A percentile compares a stretch with the other conserved stretches of the same genome.
phyloP scores from a whole-genome alignment of 768 basidiomycete genomes.

The Suillus placidus region DNA sequence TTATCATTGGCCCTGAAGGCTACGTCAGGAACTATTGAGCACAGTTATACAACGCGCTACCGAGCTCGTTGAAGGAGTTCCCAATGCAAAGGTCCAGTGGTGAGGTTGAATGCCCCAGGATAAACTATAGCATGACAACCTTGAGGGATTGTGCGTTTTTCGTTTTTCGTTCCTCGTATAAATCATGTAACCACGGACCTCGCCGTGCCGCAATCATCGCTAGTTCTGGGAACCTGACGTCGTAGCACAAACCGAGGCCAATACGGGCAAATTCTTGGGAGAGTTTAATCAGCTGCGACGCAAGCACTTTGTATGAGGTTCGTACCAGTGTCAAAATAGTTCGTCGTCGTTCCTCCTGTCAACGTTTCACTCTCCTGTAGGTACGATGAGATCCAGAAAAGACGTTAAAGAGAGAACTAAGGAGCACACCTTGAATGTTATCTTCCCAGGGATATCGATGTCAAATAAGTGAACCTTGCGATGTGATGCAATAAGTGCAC shows the following conservation, averaged over 20 bases:
- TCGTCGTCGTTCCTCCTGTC: conserved; percentile 72
- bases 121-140: conserved; percentile 90
- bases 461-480: conserved; percentile 98
- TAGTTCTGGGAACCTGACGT: conserved; percentile 92
- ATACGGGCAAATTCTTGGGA: conserved; percentile 90
- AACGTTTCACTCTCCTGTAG: conserved; percentile 84
- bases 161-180: not conserved
- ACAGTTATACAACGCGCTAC: conserved; percentile 39
- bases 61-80: conserved; percentile 84
- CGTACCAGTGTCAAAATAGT: conserved; percentile 86
- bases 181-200: conserved; percentile 48
- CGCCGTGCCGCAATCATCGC: conserved; percentile 87
- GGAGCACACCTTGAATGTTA: conserved; percentile 74
- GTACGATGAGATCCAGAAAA: conserved; percentile 12
- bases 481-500: conserved; percentile 83
- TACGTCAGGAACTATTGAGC: conserved; percentile 3
- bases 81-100: conserved; percentile 97
- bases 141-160: conserved; percentile 30
- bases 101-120: conserved; percentile 93
- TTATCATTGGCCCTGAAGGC: conserved; percentile 87
- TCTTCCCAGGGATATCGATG: conserved; percentile 93
- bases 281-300: not conserved
- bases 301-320: not conserved
- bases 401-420: not conserved
- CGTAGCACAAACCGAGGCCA: conserved; percentile 96